phyloP scores from a whole-genome alignment of 805 yeast species.

The Saccharomycopsis sp. region DNA sequence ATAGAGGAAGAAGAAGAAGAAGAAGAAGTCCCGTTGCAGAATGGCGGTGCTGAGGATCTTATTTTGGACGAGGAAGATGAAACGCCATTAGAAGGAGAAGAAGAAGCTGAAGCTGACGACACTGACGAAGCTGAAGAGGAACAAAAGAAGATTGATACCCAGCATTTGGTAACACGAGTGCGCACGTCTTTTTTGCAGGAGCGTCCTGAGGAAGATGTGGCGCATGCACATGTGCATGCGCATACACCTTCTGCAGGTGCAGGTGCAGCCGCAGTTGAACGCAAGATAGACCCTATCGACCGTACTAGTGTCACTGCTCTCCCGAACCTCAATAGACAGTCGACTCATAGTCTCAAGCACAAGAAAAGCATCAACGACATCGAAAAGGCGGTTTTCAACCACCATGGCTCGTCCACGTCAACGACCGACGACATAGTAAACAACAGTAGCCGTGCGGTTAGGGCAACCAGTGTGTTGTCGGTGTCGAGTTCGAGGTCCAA shows the following conservation, averaged over 20 bases:
- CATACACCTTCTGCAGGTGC: too few relatives aligned
- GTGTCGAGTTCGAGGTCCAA: too few relatives aligned
- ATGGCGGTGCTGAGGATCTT: slow-evolving; percentile 21
- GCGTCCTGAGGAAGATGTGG: background rate
- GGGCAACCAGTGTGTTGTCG: too few relatives aligned
- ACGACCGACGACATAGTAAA: background rate
- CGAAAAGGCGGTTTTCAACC: background rate
- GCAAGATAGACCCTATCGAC: too few relatives aligned
- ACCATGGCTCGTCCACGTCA: background rate
- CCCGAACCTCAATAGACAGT: background rate
- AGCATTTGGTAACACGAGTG: slow-evolving; percentile 7
- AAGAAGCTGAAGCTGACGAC: slow-evolving; percentile 22
- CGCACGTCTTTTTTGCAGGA: slow-evolving; percentile 6
- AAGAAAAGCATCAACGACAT: background rate
- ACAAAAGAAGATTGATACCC: slow-evolving; percentile 34
- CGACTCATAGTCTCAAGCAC: background rate
- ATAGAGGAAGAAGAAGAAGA: slow-evolving; percentile 25
- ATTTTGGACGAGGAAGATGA: slow-evolving; percentile 26
- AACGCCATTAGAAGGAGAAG: slow-evolving; percentile 16
- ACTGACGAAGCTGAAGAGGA: slow-evolving; percentile 36
- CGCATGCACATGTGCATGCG: background rate
- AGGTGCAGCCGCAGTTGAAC: background rate
- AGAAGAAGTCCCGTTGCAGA: slow-evolving; percentile 22
- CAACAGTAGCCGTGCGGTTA: background rate
- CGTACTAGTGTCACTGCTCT: background rate